Evolutionary conservation across 257 asterid species (phyloP).

Genomic region (Ilex asprella): DNA sequence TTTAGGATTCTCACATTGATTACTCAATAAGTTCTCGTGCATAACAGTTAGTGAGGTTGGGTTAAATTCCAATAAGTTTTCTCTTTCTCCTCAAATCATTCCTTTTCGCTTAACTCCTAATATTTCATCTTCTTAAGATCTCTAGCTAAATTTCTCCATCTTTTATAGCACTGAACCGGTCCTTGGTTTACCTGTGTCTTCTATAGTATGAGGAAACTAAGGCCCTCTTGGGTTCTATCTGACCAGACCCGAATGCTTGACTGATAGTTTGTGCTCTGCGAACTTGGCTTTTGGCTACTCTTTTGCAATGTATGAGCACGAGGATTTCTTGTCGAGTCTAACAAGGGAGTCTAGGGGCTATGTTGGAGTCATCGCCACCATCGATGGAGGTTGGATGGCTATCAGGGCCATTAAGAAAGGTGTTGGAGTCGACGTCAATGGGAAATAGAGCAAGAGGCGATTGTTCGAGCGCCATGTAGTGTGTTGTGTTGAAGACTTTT

Average conservation of each 20-base stretch:
- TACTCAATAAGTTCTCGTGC: no score
- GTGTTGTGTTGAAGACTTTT: background rate
- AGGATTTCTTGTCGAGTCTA: slow-evolving; percentile 93
- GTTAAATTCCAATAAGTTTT: no score
- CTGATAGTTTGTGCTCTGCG: slow-evolving; percentile 57
- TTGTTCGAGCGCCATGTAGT: slow-evolving; percentile 54
- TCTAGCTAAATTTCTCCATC: slow-evolving; percentile 92
- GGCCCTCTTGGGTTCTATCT: slow-evolving; percentile 90
- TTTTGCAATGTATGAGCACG: slow-evolving; percentile 77
- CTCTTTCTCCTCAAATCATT: slow-evolving; percentile 75
- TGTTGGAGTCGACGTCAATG: slow-evolving; percentile 43
- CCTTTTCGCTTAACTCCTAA: slow-evolving; percentile 95
- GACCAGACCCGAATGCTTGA: slow-evolving; percentile 58
- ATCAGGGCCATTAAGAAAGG: slow-evolving; percentile 10
- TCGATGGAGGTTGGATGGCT: slow-evolving; percentile 44
- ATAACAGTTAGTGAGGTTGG: no score
- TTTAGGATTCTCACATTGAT: no score
- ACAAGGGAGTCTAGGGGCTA: slow-evolving; percentile 69
- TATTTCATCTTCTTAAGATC: slow-evolving; percentile 89
- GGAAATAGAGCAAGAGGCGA: slow-evolving; percentile 44
- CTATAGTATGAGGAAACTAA: slow-evolving; percentile 79
- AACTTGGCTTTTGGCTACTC: slow-evolving; percentile 65
- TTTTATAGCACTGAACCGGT: slow-evolving; percentile 91
- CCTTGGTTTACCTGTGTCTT: slow-evolving; percentile 92
- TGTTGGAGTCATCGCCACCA: slow-evolving; percentile 43